Base-by-base conservation (phyloP, 768 basidiomycete species). In the Saitozyma sp. region DNA sequence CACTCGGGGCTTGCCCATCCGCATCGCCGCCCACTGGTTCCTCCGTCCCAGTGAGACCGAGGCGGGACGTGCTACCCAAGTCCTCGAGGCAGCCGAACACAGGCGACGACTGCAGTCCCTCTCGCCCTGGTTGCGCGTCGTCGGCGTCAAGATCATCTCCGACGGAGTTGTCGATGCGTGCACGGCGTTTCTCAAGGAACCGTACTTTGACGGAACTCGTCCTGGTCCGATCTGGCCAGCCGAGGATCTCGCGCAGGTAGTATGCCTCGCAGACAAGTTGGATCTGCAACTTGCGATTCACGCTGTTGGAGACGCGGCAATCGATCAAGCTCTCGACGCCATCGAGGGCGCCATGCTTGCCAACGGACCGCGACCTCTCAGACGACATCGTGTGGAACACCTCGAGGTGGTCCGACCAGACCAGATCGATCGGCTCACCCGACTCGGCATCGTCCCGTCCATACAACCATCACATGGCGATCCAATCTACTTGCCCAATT, bases 101-200 rank as follows among this genome's bases (percentile, higher is more conserved):
- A 54, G 58, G 45, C 20, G 54, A 17, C 29, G 62, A 43, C 52
- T 62, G 16, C 16, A 38, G 9, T 19, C 17, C 6, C 17, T 46
- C 17, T 48, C 54, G 2, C 56, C 54, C 8, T 64, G 59, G 56
- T 58, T 70, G 9, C 54, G 46, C n/a, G 49, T 70, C 19, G 59
- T 53, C 11, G 68, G 68, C 1, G 67, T 70, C 56, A 70, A 70
- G 63, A 64, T 70, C 56, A 66, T 70, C 13, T 54, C 60, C 1
- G 68, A 70, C 43, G 68, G 68, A 8, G 65, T 70, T 8, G 57
- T 70, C 9, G 68, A 70, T 53, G 37, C 60, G 9, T 70, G 65
- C 52, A 66, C 68, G 0, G 68, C 68, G 3, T 67, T 55, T 54
- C 57, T 66, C 55, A 54, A 43, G 16, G 53, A 66, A 48, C 62